Evolutionary conservation across 495 filamentous ascomycete species (phyloP).

Genomic region (Cercophora scortea): DNA sequence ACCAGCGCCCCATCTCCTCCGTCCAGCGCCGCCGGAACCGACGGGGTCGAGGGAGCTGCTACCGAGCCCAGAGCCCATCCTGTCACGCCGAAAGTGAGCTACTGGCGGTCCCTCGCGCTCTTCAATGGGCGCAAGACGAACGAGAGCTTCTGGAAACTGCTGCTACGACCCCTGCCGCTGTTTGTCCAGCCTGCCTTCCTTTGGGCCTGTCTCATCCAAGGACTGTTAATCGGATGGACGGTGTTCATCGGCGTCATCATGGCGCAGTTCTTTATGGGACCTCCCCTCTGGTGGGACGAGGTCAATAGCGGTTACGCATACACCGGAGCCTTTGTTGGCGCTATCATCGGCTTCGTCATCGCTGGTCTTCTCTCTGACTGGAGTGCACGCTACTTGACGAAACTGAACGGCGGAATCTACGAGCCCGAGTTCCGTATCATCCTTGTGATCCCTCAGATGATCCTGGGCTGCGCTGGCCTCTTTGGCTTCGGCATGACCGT

Average conservation of each 20-base stretch:
- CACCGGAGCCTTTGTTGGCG: constrained; percentile 77
- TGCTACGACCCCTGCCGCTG: constrained; percentile 56
- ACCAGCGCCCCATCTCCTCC: not conserved
- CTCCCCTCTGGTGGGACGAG: constrained; percentile 75
- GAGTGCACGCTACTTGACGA: constrained; percentile 61
- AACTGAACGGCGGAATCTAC: constrained; percentile 69
- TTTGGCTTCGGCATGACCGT: constrained; percentile 74
- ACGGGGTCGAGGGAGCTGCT: not conserved
- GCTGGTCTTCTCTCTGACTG: constrained; percentile 70
- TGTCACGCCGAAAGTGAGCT: constrained; percentile 39
- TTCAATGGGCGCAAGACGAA: constrained; percentile 77
- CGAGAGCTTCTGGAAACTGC: constrained; percentile 52
- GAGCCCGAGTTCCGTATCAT: constrained; percentile 87
- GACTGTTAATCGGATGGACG: constrained; percentile 87
- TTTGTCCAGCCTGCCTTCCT: constrained; percentile 76
- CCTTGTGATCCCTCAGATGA: constrained; percentile 70
- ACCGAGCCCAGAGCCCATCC: not conserved
- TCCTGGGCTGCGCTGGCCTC: constrained; percentile 70
- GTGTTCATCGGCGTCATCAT: constrained; percentile 88
- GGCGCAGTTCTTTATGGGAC: constrained; percentile 70
- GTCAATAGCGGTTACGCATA: constrained; percentile 84
- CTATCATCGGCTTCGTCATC: constrained; percentile 66
- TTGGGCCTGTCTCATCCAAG: constrained; percentile 88
- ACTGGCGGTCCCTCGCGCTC: constrained; percentile 48
- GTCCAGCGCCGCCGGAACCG: not conserved